Evolutionary conservation across 2,329 filamentous ascomycete species (phyloP).

Genomic region (Fusarium sp.): DNA sequence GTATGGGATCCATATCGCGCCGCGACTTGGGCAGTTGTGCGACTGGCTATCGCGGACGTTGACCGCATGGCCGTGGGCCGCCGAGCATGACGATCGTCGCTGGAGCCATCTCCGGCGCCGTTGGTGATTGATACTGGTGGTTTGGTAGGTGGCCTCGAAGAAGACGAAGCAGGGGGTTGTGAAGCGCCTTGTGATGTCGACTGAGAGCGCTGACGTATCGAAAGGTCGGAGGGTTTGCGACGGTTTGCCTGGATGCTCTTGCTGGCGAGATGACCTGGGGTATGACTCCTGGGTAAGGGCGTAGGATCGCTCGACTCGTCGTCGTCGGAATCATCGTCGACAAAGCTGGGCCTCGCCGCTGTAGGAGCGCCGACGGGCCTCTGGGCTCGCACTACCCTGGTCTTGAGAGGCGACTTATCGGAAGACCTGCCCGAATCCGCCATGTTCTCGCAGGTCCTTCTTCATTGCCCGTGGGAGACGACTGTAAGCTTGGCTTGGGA

Average conservation of each 20-base stretch:
- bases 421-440: constrained; percentile 53
- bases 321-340: constrained; percentile 50
- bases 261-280: constrained; percentile 69
- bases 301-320: constrained; percentile 49
- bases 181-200: constrained; percentile 54
- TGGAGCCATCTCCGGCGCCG: constrained; percentile 36
- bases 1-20: constrained; percentile 24
- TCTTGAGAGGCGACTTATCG: constrained; percentile 49
- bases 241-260: constrained; percentile 64
- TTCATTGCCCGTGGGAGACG: constrained; percentile 45
- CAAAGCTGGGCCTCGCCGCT: constrained; percentile 46
- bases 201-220: constrained; percentile 65
- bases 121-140: constrained; percentile 40
- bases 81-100: constrained; percentile 43
- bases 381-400: constrained; percentile 60
- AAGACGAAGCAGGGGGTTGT: constrained; percentile 39
- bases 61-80: constrained; percentile 61
- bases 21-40: constrained; percentile 36
- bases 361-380: constrained; percentile 57
- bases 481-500: constrained; percentile 14
- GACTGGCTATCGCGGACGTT: constrained; percentile 62
- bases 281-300: constrained; percentile 66
- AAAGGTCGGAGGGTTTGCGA: constrained; percentile 62
- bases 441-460: constrained; percentile 50
- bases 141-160: constrained; percentile 40